Conservation (phyloP, 768 basidiomycete species). For the Paxillus involutus region DNA sequence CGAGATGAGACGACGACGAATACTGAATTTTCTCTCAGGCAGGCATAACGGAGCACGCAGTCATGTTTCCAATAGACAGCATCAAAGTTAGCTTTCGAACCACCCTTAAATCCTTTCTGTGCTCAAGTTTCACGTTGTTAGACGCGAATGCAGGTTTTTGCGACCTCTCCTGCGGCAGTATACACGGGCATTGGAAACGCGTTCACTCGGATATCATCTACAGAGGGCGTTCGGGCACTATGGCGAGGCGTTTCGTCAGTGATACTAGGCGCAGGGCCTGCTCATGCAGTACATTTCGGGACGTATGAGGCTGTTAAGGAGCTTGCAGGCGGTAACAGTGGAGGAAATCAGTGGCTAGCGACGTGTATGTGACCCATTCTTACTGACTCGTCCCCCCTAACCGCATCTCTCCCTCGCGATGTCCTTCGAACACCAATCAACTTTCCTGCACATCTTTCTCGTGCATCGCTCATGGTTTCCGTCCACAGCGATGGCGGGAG, state of each 20-base stretch:
- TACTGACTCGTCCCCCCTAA: constrained; percentile 1
- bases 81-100: constrained; percentile 74
- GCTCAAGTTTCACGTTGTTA: constrained; percentile 30
- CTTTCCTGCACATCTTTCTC: neutral
- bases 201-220: constrained; percentile 88
- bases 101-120: neutral
- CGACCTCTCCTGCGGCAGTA: constrained; percentile 79
- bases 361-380: constrained; percentile 63
- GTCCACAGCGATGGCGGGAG: constrained; percentile 81
- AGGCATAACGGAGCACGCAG: constrained; percentile 97
- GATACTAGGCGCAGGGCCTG: constrained; percentile 94
- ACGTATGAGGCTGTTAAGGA: constrained; percentile 95
- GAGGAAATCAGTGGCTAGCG: constrained; percentile 79
- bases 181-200: constrained; percentile 92
- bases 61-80: constrained; percentile 98
- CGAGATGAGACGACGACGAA: neutral
- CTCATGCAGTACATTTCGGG: constrained; percentile 97
- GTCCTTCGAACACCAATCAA: neutral
- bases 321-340: constrained; percentile 78
- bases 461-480: constrained; percentile 10
- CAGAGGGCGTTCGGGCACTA: constrained; percentile 86
- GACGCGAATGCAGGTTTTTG: constrained; percentile 99
- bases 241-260: constrained; percentile 98
- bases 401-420: neutral
- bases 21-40: constrained; percentile 57